phyloP scores from a whole-genome alignment of 2,329 filamentous ascomycete species.

The Mariannaea elegans region DNA sequence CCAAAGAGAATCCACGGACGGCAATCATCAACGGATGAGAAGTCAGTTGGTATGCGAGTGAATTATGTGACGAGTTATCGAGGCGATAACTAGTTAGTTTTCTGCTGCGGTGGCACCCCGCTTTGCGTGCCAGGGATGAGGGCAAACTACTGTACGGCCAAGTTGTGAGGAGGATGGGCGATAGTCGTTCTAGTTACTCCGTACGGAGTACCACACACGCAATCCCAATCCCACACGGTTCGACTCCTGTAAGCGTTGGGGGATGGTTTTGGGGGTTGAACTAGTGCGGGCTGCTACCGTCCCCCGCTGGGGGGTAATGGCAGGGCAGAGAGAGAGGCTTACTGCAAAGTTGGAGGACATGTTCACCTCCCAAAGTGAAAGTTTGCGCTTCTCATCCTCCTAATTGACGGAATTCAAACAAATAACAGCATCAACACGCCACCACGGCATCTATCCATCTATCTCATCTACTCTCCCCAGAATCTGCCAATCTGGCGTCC shows the following conservation, averaged over 20 bases:
- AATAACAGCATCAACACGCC: not conserved
- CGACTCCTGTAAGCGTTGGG: not conserved
- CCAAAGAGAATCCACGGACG: not conserved
- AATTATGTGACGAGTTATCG: not conserved
- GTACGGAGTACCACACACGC: not conserved
- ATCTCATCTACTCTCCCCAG: conserved; percentile 17
- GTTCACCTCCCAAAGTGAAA: too few species aligned
- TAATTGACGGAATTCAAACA: not conserved
- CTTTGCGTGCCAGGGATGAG: too few species aligned
- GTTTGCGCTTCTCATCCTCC: too few species aligned
- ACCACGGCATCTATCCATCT: conserved; percentile 2
- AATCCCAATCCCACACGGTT: too few species aligned
- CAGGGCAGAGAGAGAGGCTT: not conserved
- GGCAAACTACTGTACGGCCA: not conserved
- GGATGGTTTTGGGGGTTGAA: conserved; percentile 4
- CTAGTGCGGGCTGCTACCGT: not conserved
- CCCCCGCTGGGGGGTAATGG: conserved; percentile 24
- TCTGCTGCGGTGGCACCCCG: too few species aligned
- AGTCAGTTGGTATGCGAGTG: not conserved
- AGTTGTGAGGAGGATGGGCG: not conserved
- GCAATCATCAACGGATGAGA: not conserved
- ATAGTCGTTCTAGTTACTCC: too few species aligned
- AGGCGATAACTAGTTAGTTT: not conserved
- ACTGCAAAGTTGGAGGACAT: not conserved
- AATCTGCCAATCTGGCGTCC: conserved; percentile 23